Base-by-base conservation (phyloP, 1,284 basidiomycete species). In the Agaricales sp. region DNA sequence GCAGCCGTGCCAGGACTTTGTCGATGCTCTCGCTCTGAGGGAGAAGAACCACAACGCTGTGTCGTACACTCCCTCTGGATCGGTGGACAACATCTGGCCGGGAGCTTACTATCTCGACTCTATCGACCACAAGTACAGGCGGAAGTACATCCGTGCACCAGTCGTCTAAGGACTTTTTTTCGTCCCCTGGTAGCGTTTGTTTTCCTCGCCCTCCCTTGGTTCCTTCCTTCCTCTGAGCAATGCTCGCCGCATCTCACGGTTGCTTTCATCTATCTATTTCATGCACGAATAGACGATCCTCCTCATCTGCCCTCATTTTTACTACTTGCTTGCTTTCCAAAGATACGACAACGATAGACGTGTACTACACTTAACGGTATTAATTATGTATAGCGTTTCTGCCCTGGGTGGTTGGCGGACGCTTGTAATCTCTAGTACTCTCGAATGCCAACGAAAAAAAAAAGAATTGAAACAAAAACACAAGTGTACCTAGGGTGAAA, bases 1-100 rank as follows among this genome's bases (percentile, higher is more conserved):
- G 54, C 87, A 92, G 16, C 86, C 92, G 25, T 92, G 88, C 65
- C 80, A 92, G 62, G 86, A 92, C 58, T 91, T 87, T 63, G 82
- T 90, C 43, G 76, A 80, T 53, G 77, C 84, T 35, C 74, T 92
- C 55, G 67, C 80, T 89, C 80, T 94, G 51, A 89, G 93, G 49
- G 95, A 98, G 73, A 86, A 89, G 69, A 97, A 95, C 74, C 94
- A 98, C 77, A 97, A 95, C 63, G 84, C 91, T 19, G 80, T 80
- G 52, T 75, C 85, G 60, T 98, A 91, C 73, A 78, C 78, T 4
- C 95, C 95, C 14, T 76, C 82, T 52, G 95, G 95, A 51, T 82
- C 81, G 25, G 67, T 95, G 54, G 86, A 92, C 56, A 87, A 97
- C 75, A 85, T 99, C 64, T 95, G 92, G 89, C 85, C 89, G 2